Base-by-base conservation (phyloP, 768 basidiomycete genomes). In the Leccinum boreale region DNA sequence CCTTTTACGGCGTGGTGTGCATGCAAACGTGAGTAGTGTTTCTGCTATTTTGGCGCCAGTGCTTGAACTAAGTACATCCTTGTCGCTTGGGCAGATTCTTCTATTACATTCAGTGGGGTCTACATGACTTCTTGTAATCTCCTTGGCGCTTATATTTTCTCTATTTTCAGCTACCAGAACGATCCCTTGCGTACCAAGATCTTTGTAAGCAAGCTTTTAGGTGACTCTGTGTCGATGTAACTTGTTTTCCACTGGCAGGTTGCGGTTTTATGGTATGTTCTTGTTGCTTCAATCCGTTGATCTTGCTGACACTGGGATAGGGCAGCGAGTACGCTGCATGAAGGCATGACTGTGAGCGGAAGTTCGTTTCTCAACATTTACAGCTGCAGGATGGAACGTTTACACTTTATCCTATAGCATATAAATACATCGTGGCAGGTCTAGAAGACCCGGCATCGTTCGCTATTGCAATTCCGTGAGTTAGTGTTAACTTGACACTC, bases 1-100 rank as follows among this genome's bases (percentile, higher is more conserved):
- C 59, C 0, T 60, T 60, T n/a, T 58, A 60, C 9, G 59, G 59
- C 9, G 56, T 53, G 9, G 23, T 31, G 14, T 60, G 59, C 51
- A 58, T 53, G 51, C 59, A 60, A 44, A 53, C 47, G 59, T 58
- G 21, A 50, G 58, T 50, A 3, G 14, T 1, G 31, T 19, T 44
- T 9, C 26, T 3, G 19, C 8, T 3, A 15, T 33, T 10, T 29
- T 10, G 17, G 7, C 15, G n/a, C 6, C 23, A 42, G 10, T 17
- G 19, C 14, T 11, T 46, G 12, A 50, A 31, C 26, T 7, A 33
- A 24, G n/a, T 14, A 19, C 5, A 23, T 24, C 17, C 5, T 23
- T 31, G 3, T 29, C 8, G 31, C 7, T 19, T 23, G 9, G 4
- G 3, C 23, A 60, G 56, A 33, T 60, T 57, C 23, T 57, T 60